These are phyloP conservation scores for Leavenworthia alabamica DNA, from an alignment of 345 rosid genomes.

Conservation along the genomic window DNA sequence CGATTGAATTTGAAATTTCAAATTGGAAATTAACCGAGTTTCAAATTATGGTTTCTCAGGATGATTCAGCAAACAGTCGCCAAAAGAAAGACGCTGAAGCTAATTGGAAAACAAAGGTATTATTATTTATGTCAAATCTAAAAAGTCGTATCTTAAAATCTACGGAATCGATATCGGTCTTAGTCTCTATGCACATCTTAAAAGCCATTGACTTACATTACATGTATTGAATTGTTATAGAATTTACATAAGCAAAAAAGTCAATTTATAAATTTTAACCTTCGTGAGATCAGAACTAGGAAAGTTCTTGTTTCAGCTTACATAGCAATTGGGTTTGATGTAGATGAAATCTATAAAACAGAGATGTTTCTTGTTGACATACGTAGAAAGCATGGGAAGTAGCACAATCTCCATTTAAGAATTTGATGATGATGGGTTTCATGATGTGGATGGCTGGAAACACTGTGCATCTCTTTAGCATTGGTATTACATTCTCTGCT, in stretches of 20 bases:
- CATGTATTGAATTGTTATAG: background rate
- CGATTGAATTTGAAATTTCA: background rate
- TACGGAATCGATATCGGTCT: background rate
- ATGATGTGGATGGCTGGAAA: slow-evolving; percentile 99
- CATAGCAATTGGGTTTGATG: background rate
- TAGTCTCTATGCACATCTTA: background rate
- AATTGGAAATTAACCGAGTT: background rate
- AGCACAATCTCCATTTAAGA: slow-evolving; percentile 97
- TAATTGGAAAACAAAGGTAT: slow-evolving; percentile 91
- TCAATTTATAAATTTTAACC: background rate
- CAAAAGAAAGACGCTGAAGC: slow-evolving; percentile 99
- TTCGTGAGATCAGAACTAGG: background rate
- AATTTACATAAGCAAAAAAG: background rate
- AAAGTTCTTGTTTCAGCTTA: background rate
- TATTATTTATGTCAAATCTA: background rate
- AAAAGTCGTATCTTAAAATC: background rate
- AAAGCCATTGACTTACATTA: slow-evolving; percentile 12
- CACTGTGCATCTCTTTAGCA: slow-evolving; percentile 96
- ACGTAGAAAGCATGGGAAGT: slow-evolving; percentile 99
- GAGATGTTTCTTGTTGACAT: background rate
- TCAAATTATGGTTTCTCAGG: too few species aligned
- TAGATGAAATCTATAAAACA: too few species aligned
- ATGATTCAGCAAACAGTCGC: slow-evolving; percentile 68
- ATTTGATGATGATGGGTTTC: slow-evolving; percentile 99
- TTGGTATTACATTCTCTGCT: slow-evolving; percentile 96